Evolutionary conservation across 2,329 filamentous ascomycete genomes (phyloP).

Genomic region (Tolypocladium cylindrosporum): DNA sequence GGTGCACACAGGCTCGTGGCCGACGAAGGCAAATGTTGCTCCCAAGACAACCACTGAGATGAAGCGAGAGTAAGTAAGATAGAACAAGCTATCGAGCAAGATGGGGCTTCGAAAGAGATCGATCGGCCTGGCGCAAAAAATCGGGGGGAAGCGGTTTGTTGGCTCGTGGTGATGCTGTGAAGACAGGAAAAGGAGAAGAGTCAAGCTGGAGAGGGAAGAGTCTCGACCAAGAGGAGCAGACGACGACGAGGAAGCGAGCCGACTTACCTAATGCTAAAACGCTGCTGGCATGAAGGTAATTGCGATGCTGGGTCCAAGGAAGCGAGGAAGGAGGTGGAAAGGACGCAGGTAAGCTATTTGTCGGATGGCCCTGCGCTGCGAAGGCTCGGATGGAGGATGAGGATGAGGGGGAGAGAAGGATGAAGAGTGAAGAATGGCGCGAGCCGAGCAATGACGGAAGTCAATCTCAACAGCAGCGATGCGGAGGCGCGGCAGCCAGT

Average conservation of each 20-base stretch:
- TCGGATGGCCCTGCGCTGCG: conserved; percentile 1
- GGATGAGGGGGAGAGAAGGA: neutral
- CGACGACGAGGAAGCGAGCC: conserved; percentile 5
- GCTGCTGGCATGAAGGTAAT: conserved; percentile 7
- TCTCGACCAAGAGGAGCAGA: neutral
- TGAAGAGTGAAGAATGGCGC: neutral
- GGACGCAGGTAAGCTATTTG: conserved; percentile 1
- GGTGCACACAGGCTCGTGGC: conserved; percentile 17
- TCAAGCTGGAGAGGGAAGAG: neutral
- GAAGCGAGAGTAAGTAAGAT: conserved; percentile 51
- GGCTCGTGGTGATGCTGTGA: conserved; percentile 36
- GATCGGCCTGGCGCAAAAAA: conserved; percentile 10
- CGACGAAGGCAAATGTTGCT: conserved; percentile 32
- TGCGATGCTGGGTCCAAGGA: conserved; percentile 11
- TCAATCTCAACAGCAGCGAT: neutral
- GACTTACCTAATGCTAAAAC: conserved; percentile 9
- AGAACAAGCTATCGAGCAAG: conserved; percentile 51
- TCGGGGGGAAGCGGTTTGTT: conserved; percentile 31
- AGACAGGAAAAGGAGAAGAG: conserved; percentile 10
- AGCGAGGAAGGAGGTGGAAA: conserved; percentile 7
- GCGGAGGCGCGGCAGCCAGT: neutral
- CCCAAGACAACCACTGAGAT: conserved; percentile 37
- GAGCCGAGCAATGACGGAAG: conserved; percentile 1
- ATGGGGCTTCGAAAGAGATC: conserved; percentile 29
- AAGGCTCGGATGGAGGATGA: neutral